A percentile compares a stretch with the other conserved stretches of the same genome.
phyloP scores from a whole-genome alignment of 495 filamentous ascomycete species.

The Aspergillus leporis region DNA sequence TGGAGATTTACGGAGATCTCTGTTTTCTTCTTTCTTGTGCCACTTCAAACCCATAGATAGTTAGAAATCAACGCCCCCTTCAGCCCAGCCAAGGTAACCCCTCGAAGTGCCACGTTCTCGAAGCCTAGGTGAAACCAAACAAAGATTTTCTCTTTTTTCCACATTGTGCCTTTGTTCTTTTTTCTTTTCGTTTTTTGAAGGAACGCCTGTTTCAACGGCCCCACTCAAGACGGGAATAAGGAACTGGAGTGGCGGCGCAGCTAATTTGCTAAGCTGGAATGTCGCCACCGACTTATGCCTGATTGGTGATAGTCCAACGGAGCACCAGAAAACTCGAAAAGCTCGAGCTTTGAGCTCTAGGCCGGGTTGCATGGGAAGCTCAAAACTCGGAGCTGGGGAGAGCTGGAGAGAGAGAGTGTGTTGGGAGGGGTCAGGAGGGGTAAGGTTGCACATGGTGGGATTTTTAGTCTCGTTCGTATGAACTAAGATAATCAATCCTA shows the following conservation, averaged over 20 bases:
- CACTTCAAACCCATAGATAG: neutral
- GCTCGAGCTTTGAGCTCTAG: slow-evolving; percentile 21
- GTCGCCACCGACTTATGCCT: slow-evolving; percentile 19
- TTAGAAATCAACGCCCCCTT: neutral
- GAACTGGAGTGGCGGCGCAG: slow-evolving; percentile 27
- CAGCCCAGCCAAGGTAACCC: neutral
- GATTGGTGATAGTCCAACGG: slow-evolving; percentile 5
- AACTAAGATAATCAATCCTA: neutral
- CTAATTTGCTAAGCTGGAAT: slow-evolving; percentile 18
- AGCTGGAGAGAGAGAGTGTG: slow-evolving; percentile 17
- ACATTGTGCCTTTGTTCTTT: neutral
- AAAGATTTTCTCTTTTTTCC: neutral
- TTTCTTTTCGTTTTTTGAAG: slow-evolving; percentile 1
- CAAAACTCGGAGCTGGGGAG: slow-evolving; percentile 20
- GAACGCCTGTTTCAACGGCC: slow-evolving; percentile 16
- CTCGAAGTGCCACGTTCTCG: slow-evolving; percentile 1
- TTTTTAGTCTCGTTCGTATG: slow-evolving; percentile 1
- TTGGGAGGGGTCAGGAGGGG: slow-evolving; percentile 11
- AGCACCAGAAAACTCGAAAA: slow-evolving; percentile 13
- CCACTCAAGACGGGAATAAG: slow-evolving; percentile 26
- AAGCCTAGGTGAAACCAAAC: neutral
- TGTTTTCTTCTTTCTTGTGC: neutral
- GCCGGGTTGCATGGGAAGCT: slow-evolving; percentile 20
- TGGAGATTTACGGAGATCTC: neutral
- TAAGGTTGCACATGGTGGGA: slow-evolving; percentile 17